Evolutionary conservation across 331 rosid genomes (phyloP).

Genomic region (Cydonia oblonga): DNA sequence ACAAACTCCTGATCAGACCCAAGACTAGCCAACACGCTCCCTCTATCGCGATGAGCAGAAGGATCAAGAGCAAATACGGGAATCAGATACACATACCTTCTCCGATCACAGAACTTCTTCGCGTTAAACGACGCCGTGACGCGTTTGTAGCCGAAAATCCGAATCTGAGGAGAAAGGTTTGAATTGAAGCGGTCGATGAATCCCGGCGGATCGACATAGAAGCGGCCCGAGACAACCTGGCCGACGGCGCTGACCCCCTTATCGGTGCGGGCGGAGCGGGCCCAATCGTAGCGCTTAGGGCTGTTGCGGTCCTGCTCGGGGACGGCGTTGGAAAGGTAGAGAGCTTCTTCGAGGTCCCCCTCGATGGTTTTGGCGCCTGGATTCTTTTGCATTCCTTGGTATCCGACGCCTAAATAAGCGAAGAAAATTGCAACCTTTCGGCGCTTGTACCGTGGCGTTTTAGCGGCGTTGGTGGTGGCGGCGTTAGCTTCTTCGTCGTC

Average conservation of each 20-base stretch:
- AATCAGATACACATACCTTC: constrained; percentile 86
- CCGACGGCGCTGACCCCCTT: constrained; percentile 98
- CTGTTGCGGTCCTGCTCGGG: constrained; percentile 74
- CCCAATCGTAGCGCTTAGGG: constrained; percentile 81
- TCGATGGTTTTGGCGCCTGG: constrained; percentile 98
- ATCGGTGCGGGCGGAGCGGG: constrained; percentile 91
- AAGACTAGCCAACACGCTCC: constrained; percentile 75
- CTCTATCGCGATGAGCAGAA: constrained; percentile 70
- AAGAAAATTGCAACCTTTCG: constrained; percentile 79
- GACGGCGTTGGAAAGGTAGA: constrained; percentile 62
- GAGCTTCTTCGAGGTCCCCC: constrained; percentile 86
- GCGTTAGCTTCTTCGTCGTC: constrained; percentile 48
- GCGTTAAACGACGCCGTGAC: constrained; percentile 76
- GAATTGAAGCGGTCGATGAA: constrained; percentile 75
- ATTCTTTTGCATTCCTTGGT: constrained; percentile 97
- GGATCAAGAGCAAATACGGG: constrained; percentile 90
- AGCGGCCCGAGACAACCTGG: constrained; percentile 87
- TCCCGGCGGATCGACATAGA: constrained; percentile 91
- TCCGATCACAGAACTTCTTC: constrained; percentile 89
- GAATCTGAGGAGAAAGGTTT: constrained; percentile 66
- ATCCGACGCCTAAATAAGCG: constrained; percentile 87
- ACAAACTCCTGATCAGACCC: constrained; percentile 68
- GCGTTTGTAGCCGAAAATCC: constrained; percentile 76
- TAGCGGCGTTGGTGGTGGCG: constrained; percentile 13
- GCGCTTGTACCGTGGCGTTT: constrained; percentile 58